phyloP scores from a whole-genome alignment of 2,329 filamentous ascomycete genomes.

The Epichloe festucae region DNA sequence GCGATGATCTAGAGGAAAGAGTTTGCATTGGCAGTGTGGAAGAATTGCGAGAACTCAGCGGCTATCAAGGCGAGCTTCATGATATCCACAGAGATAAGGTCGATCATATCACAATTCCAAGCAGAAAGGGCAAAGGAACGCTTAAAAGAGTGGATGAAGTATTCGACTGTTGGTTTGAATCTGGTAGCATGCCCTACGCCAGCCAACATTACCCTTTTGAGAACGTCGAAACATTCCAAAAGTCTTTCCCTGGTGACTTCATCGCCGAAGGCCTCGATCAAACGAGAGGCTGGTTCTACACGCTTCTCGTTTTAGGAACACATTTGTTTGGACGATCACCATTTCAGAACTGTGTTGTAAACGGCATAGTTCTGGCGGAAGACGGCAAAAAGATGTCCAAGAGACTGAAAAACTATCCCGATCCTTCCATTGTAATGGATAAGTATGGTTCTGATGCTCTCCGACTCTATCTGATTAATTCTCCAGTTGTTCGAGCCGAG shows the following conservation, averaged over 20 bases:
- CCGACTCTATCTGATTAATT: conserved; percentile 92
- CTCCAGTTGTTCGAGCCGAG: conserved; percentile 84
- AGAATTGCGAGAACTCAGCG: conserved; percentile 74
- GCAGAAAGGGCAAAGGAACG: conserved; percentile 73
- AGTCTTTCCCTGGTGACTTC: conserved; percentile 81
- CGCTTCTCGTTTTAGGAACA: conserved; percentile 73
- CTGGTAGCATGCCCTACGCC: conserved; percentile 89
- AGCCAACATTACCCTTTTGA: conserved; percentile 88
- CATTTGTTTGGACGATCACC: conserved; percentile 75
- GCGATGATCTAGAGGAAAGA: conserved; percentile 75
- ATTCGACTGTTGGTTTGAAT: conserved; percentile 97
- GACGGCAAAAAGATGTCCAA: conserved; percentile 99
- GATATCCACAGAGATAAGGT: conserved; percentile 90
- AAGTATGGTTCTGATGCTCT: conserved; percentile 87
- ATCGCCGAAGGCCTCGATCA: conserved; percentile 90
- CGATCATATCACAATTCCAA: conserved; percentile 88
- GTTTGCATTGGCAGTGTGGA: conserved; percentile 76
- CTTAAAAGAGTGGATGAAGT: conserved; percentile 74
- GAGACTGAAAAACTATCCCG: conserved; percentile 89
- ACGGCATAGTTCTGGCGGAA: conserved; percentile 84
- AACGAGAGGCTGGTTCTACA: conserved; percentile 96
- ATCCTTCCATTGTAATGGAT: conserved; percentile 69
- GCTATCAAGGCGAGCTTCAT: conserved; percentile 68
- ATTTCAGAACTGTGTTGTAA: conserved; percentile 94
- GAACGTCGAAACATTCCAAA: conserved; percentile 68